These are phyloP conservation scores for Carpinus viminea DNA, from an alignment of 306 rosid genomes.

Conservation along the genomic window DNA sequence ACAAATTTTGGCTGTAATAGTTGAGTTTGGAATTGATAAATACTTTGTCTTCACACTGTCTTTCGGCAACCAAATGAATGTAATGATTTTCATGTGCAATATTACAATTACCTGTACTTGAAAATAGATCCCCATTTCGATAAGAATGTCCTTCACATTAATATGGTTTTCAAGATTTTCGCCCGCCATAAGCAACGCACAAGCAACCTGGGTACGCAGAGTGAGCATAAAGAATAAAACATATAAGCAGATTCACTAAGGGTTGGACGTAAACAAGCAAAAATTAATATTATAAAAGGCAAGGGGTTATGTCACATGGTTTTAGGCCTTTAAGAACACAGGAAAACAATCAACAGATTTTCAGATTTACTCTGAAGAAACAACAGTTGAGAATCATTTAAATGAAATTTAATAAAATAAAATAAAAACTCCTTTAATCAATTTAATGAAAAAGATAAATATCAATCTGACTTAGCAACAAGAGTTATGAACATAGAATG, in stretches of 20 bases:
- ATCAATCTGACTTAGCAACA: slow-evolving; percentile 14
- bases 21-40: slow-evolving; percentile 1
- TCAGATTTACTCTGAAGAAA: neutral
- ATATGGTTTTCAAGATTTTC: slow-evolving; percentile 52
- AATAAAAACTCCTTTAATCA: neutral
- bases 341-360: neutral
- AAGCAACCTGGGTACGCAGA: slow-evolving; percentile 46
- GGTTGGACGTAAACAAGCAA: slow-evolving; percentile 5
- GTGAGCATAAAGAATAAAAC: neutral
- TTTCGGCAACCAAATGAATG: neutral
- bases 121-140: slow-evolving; percentile 65
- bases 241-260: neutral
- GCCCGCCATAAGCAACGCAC: slow-evolving; percentile 59
- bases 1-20: neutral
- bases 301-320: neutral
- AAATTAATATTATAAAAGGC: neutral
- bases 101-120: slow-evolving; percentile 58
- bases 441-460: slow-evolving; percentile 20
- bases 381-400: neutral
- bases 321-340: neutral
- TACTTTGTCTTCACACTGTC: neutral
- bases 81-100: neutral
- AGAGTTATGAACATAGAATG: neutral
- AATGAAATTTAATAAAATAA: neutral
- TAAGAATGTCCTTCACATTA: slow-evolving; percentile 54